These are phyloP conservation scores for Verticillium klebahnii DNA, from an alignment of 2,329 filamentous ascomycete genomes.

Conservation along the genomic window DNA sequence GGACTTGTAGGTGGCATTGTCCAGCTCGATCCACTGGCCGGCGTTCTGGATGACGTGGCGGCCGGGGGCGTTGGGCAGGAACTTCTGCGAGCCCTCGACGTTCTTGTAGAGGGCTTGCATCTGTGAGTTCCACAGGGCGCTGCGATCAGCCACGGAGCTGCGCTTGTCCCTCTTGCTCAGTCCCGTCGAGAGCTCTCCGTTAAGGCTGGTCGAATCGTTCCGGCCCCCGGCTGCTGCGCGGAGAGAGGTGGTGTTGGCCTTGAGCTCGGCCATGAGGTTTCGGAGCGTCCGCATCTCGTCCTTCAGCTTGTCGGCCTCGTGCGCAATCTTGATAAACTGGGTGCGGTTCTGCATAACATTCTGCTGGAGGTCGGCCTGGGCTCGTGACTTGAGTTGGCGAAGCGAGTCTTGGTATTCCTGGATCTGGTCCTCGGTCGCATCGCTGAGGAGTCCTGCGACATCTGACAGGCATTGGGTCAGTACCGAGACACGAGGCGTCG, in stretches of 20 bases:
- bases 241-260: constrained; percentile 66
- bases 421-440: constrained; percentile 85
- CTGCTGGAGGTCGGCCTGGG: constrained; percentile 81
- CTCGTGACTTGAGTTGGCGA: constrained; percentile 71
- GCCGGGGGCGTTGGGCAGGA: constrained; percentile 83
- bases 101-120: constrained; percentile 88
- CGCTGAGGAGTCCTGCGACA: constrained; percentile 67
- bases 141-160: constrained; percentile 75
- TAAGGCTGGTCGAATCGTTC: constrained; percentile 40
- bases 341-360: constrained; percentile 96
- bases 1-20: constrained; percentile 96
- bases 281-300: constrained; percentile 88
- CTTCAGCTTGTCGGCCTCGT: constrained; percentile 97
- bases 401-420: constrained; percentile 73
- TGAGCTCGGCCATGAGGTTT: constrained; percentile 89
- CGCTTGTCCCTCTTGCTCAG: constrained; percentile 73
- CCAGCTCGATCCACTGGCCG: constrained; percentile 89
- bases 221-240: constrained; percentile 43
- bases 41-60: constrained; percentile 93
- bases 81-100: constrained; percentile 97
- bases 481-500: background rate
- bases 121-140: constrained; percentile 63
- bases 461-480: constrained; percentile 31
- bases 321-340: constrained; percentile 98
- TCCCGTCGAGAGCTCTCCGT: constrained; percentile 47